Evolutionary conservation across 2,329 filamentous ascomycete genomes (phyloP).

Genomic region (Ceratocystis colombiana): DNA sequence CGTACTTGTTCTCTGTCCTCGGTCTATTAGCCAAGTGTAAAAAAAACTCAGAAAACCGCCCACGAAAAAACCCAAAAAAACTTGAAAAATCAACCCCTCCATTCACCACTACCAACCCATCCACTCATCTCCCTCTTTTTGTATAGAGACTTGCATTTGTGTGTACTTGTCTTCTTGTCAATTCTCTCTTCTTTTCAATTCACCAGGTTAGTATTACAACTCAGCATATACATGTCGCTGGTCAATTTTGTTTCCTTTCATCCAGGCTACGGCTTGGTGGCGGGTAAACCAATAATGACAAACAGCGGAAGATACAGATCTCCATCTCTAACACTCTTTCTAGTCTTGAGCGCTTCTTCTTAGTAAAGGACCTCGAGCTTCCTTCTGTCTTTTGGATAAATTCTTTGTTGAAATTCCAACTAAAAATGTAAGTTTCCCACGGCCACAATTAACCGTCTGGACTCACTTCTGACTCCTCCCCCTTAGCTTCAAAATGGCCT

Average conservation of each 20-base stretch:
- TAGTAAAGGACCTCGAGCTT: conserved; percentile 17
- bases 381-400: conserved; percentile 23
- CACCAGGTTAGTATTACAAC: conserved; percentile 9
- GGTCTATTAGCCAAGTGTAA: conserved; percentile 37
- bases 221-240: background rate
- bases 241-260: background rate
- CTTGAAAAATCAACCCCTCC: conserved; percentile 52
- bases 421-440: conserved; percentile 18
- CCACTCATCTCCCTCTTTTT: conserved; percentile 9
- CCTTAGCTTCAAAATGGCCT: conserved; percentile 45
- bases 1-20: conserved; percentile 52
- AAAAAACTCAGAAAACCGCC: conserved; percentile 27
- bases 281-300: background rate
- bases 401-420: conserved; percentile 26
- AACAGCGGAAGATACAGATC: background rate
- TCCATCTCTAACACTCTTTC: background rate
- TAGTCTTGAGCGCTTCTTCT: conserved; percentile 14
- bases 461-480: background rate
- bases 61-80: conserved; percentile 42
- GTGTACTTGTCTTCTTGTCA: conserved; percentile 23
- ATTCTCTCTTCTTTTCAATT: conserved; percentile 25
- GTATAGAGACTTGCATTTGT: conserved; percentile 22
- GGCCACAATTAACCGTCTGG: background rate
- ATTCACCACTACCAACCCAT: conserved; percentile 35
- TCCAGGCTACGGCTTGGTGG: conserved; percentile 7